phyloP scores from a whole-genome alignment of 2,329 filamentous ascomycete species.

The Pseudopyrenochaeta lycopersici region DNA sequence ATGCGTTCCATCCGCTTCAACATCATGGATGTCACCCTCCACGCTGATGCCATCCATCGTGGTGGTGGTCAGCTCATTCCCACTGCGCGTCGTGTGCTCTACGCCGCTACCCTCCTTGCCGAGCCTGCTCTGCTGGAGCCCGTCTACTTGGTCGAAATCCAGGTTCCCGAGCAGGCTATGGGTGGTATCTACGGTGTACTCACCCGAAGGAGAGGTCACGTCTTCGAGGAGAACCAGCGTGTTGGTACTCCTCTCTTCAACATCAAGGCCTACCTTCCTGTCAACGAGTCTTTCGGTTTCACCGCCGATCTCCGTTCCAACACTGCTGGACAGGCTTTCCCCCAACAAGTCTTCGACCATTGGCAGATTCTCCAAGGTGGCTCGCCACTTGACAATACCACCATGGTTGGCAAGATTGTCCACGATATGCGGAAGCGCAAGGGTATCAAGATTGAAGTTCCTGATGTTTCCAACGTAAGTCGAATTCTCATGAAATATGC shows the following conservation, averaged over 20 bases:
- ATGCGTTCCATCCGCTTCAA: conserved; percentile 98
- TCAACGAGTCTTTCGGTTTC: conserved; percentile 99
- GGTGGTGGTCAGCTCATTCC: conserved; percentile 99
- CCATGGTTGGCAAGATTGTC: conserved; percentile 85
- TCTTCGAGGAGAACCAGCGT: conserved; percentile 98
- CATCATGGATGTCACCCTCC: conserved; percentile 98
- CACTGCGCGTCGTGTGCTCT: conserved; percentile 96
- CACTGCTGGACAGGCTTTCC: conserved; percentile 98
- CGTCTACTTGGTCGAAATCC: conserved; percentile 99
- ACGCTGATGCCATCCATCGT: conserved; percentile 99
- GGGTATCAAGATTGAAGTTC: conserved; percentile 97
- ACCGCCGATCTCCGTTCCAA: conserved; percentile 93
- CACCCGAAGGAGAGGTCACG: conserved; percentile 96
- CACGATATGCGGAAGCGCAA: conserved; percentile 96
- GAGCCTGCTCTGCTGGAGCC: conserved; percentile 93
- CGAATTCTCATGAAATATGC: not conserved
- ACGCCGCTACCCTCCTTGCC: conserved; percentile 89
- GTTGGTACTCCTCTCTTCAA: conserved; percentile 99
- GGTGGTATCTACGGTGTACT: conserved; percentile 99
- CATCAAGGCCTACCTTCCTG: conserved; percentile 96
- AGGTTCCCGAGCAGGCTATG: conserved; percentile 98
- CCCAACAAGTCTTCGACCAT: conserved; percentile 98
- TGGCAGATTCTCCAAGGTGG: conserved; percentile 97
- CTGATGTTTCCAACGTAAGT: conserved; percentile 95
- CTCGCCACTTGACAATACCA: conserved; percentile 82